phyloP scores from a whole-genome alignment of 2,329 filamentous ascomycete species.

The Zasmidium citrigriseum region DNA sequence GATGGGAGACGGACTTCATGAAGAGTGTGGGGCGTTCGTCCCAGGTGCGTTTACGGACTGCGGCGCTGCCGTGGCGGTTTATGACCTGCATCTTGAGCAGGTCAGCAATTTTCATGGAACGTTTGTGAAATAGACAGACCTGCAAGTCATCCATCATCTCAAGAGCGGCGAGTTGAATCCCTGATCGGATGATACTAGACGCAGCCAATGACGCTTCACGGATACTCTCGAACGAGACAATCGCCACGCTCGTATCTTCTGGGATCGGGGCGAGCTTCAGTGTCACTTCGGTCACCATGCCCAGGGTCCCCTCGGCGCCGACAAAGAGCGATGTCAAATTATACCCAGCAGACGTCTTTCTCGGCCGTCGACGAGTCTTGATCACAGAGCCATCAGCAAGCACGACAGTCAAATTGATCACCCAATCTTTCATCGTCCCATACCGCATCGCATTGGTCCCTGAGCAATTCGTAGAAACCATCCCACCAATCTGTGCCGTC shows the following conservation, averaged over 20 bases:
- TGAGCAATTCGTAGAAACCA: constrained; percentile 74
- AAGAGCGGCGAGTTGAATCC: constrained; percentile 73
- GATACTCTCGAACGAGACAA: constrained; percentile 77
- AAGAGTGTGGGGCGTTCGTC: constrained; percentile 76
- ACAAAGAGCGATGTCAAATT: constrained; percentile 80
- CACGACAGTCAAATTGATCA: constrained; percentile 79
- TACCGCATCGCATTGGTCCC: constrained; percentile 73
- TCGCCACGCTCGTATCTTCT: constrained; percentile 73
- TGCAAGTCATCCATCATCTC: constrained; percentile 89
- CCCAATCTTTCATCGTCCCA: constrained; percentile 87
- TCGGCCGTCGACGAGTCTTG: constrained; percentile 75
- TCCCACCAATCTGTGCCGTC: constrained; percentile 74
- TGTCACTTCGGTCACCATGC: constrained; percentile 79
- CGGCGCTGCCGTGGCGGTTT: constrained; percentile 60
- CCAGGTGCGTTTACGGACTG: constrained; percentile 71
- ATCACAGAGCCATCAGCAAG: constrained; percentile 76
- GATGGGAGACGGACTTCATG: constrained; percentile 46
- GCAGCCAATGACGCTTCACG: constrained; percentile 74
- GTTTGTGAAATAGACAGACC: neutral
- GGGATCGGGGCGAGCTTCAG: constrained; percentile 77
- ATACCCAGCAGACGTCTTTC: constrained; percentile 79
- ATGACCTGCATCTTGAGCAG: constrained; percentile 67
- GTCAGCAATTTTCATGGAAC: neutral
- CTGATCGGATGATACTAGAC: constrained; percentile 72
- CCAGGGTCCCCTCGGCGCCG: constrained; percentile 78